Base-by-base conservation (phyloP, 139 green algal genomes). In the Haematococcus sp. region DNA sequence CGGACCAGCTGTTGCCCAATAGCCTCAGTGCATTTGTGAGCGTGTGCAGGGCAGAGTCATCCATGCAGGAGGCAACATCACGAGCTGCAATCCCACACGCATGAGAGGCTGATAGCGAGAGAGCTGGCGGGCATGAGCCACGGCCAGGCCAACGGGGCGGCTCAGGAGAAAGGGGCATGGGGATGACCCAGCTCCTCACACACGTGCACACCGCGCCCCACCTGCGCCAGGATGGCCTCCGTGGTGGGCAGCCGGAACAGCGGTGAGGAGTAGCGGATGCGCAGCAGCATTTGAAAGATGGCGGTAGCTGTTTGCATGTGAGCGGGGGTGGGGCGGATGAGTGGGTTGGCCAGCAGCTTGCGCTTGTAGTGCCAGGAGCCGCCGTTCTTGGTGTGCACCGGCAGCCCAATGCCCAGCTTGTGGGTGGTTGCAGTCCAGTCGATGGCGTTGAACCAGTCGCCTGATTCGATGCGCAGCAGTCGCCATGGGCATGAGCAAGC, bases 381-480 rank as follows among this genome's bases (percentile, higher is more conserved):
- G n/a, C 70, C 70, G 76, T 97, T 97, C 84, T 97, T 97, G 72
- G 79, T 83, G 43, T 78, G 64, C 64, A 71, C 64, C 22, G 66
- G 66, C 44, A 72, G 43, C 2, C 66, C 66, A 46, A 72, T 72
- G 44, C 66, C 66, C 46, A 72, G 43, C 66, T 72, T 72, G 66
- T 72, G 66, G 5, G 46, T 63, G 15, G 17, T 16, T n/a, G 75
- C 83, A 1, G 76, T 91, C 83, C 83, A 97, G 79, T 97, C 92
- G 17, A 97, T 75, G 25, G 81, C 81, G 65, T 94, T 94, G 80
- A 93, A 93, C 82, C 87, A 92, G 76, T 93, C 91, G 46, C 90
- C 88, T 86, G 83, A 92, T 78, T 95, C 90, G 81, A 95, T 95
- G 43, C 90, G 84, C 58, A 96, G 85, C 51, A 96, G 54, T 61